These are phyloP conservation scores for Podospora fimiseda DNA, from an alignment of 495 filamentous ascomycete genomes.

Conservation along the genomic window DNA sequence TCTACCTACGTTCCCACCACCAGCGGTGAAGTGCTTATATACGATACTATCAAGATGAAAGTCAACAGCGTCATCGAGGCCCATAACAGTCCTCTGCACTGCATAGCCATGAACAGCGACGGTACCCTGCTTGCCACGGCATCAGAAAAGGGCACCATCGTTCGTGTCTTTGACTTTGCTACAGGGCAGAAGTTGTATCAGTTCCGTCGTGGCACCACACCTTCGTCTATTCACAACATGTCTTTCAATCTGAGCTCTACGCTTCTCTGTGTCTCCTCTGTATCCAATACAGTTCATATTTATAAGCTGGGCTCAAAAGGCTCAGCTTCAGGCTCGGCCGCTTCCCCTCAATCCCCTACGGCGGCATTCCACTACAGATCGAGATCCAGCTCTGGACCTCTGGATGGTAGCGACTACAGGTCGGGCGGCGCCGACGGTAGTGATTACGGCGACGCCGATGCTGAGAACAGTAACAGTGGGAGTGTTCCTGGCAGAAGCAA, in stretches of 20 bases:
- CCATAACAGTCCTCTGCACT: conserved; percentile 85
- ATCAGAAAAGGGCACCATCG: conserved; percentile 95
- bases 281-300: conserved; percentile 94
- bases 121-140: conserved; percentile 92
- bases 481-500: conserved; percentile 11
- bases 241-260: conserved; percentile 96
- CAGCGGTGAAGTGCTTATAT: conserved; percentile 87
- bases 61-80: conserved; percentile 91
- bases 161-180: conserved; percentile 88
- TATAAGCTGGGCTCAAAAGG: conserved; percentile 57
- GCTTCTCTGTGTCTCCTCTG: conserved; percentile 89
- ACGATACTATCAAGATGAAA: conserved; percentile 78
- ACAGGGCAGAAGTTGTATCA: conserved; percentile 87
- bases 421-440: conserved; percentile 42
- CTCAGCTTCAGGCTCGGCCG: conserved; percentile 10
- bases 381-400: no score
- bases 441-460: no score
- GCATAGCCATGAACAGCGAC: conserved; percentile 82
- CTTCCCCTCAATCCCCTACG: background rate
- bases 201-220: conserved; percentile 90
- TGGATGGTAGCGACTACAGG: conserved; percentile 42
- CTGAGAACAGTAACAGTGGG: conserved; percentile 39
- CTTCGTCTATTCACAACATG: conserved; percentile 94
- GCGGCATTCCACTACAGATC: no score
- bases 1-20: conserved; percentile 70